Conservation (phyloP, 2,329 filamentous ascomycete species). For the Colletotrichum sublineola region DNA sequence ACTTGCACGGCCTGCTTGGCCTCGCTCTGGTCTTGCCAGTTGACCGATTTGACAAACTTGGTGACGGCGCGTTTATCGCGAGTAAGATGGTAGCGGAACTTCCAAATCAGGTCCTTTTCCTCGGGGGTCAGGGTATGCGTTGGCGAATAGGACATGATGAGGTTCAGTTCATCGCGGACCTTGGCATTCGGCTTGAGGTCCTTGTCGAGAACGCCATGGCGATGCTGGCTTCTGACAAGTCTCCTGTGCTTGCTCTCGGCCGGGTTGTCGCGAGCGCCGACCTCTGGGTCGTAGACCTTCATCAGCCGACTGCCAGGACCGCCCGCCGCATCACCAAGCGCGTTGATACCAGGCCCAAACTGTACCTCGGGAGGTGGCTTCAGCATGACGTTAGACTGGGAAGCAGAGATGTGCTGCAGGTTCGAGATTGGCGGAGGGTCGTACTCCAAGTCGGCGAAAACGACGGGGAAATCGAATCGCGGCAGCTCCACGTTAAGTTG, state of each 20-base stretch:
- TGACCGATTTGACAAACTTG: conserved; percentile 98
- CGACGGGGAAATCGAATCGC: conserved; percentile 93
- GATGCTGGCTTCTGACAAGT: conserved; percentile 88
- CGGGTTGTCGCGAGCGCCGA: conserved; percentile 89
- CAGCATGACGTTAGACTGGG: conserved; percentile 76
- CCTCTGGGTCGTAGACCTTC: conserved; percentile 92
- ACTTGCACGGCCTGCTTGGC: conserved; percentile 91
- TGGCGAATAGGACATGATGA: conserved; percentile 91
- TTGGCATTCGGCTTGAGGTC: conserved; percentile 97
- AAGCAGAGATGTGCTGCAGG: conserved; percentile 73
- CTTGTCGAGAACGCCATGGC: conserved; percentile 93
- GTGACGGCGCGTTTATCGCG: conserved; percentile 93
- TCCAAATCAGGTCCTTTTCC: conserved; percentile 97
- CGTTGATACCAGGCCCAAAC: conserved; percentile 89
- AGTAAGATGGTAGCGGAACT: conserved; percentile 94
- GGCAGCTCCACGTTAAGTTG: conserved; percentile 91
- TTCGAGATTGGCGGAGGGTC: conserved; percentile 85
- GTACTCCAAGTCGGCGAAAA: conserved; percentile 96
- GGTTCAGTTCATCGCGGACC: conserved; percentile 92
- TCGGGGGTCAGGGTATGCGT: conserved; percentile 89
- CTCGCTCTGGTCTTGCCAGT: conserved; percentile 90
- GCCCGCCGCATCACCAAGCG: conserved; percentile 65
- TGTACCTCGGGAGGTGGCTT: conserved; percentile 91
- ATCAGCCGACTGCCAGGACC: conserved; percentile 74
- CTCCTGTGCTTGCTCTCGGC: conserved; percentile 95